Base-by-base conservation (phyloP, 345 rosid species). In the Trapa bicornis region DNA sequence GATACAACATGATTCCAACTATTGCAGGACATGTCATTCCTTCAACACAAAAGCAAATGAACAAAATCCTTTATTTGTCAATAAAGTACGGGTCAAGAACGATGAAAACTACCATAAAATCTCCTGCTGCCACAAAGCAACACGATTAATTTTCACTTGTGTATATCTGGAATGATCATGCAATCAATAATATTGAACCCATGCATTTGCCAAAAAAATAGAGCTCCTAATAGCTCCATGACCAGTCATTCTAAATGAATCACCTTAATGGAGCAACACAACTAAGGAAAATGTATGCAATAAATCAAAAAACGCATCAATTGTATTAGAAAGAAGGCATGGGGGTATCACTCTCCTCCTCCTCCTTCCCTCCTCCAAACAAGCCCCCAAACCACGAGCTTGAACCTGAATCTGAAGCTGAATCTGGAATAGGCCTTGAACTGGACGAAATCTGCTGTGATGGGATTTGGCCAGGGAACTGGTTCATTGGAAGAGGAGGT, bases 281-380 rank as follows among this genome's bases (percentile, higher is more conserved):
- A 50, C 12, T 13, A 43, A 66, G 53, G 5, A 13, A 29, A 66
- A 10, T 22, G n/a, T 39, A 61, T 32, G 41, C n/a, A 61, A 22
- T 6, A 5, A 61, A 61, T 1, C 5, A 42, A 4, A 16, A 22
- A 61, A 37, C 12, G 17, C 32, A 39, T 64, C 66, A 86, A 80
- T 83, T 86, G 76, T 74, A 83, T 64, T 86, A 87, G 52, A 75
- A 90, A 75, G 54, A 75, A 0, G 97, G 92, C 77, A 87, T 82
- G 3, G 86, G 97, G 4, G 89, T 89, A 68, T 90, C 97, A 72
- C 90, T 87, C 83, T 87, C 97, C 42, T 82, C 83, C 67, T 84
- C 73, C 80, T 84, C 83, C 77, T 79, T 80, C 64, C 72, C 81
- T 14, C 86, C 80, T 7, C 83, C 80, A 7, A 85, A 77, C 80